phyloP scores from a whole-genome alignment of 2,329 filamentous ascomycete species.

The Penicillium sp. region DNA sequence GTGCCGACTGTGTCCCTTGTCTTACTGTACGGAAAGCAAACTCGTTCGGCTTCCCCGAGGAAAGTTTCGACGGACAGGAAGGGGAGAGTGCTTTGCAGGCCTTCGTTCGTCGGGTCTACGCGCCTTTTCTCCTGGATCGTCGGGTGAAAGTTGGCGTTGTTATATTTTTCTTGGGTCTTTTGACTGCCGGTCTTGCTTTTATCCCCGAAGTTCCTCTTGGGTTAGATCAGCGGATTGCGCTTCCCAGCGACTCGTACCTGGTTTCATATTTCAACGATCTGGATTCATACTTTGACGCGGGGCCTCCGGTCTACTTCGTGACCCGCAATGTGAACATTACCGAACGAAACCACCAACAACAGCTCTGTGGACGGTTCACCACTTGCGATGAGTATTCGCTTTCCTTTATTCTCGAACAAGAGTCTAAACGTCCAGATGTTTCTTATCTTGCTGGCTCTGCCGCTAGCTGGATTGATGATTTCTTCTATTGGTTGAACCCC shows the following conservation, averaged over 20 bases:
- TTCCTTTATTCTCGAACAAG: slow-evolving; percentile 86
- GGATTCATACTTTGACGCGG: slow-evolving; percentile 85
- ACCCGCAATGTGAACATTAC: slow-evolving; percentile 78
- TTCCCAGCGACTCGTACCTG: slow-evolving; percentile 89
- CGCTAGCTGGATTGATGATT: slow-evolving; percentile 96
- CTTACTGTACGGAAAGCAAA: slow-evolving; percentile 75
- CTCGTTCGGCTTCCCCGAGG: slow-evolving; percentile 61
- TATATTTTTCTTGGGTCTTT: slow-evolving; percentile 78
- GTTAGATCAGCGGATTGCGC: slow-evolving; percentile 88
- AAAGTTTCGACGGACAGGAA: slow-evolving; percentile 66
- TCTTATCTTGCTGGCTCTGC: slow-evolving; percentile 86
- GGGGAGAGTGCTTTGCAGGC: slow-evolving; percentile 80
- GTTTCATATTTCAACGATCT: slow-evolving; percentile 97
- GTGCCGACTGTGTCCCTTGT: slow-evolving; percentile 90
- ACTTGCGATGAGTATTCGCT: slow-evolving; percentile 81
- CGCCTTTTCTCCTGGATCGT: slow-evolving; percentile 73
- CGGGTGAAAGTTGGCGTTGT: slow-evolving; percentile 75
- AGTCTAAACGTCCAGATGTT: slow-evolving; percentile 81
- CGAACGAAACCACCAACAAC: slow-evolving; percentile 69
- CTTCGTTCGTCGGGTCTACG: slow-evolving; percentile 88
- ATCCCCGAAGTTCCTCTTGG: slow-evolving; percentile 82
- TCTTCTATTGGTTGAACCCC: slow-evolving; percentile 94
- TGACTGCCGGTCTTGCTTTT: slow-evolving; percentile 79
- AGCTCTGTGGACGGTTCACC: slow-evolving; percentile 86
- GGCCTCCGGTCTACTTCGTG: slow-evolving; percentile 95